Base-by-base conservation (phyloP, 768 basidiomycete genomes). In the Xerocomellus chrysenteron region DNA sequence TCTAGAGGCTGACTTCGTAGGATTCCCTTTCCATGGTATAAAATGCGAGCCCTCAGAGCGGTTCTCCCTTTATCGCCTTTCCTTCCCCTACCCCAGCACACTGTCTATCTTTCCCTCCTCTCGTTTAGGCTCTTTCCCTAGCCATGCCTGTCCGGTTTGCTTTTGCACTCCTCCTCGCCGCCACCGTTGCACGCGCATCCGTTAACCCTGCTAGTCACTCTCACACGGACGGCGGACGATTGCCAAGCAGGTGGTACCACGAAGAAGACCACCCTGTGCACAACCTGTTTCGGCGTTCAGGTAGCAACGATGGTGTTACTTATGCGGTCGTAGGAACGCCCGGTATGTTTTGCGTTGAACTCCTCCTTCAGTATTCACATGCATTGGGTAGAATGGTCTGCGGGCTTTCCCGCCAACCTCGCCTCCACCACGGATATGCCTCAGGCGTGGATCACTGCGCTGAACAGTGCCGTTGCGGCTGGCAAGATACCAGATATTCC, bases 401-500 rank as follows among this genome's bases (percentile, higher is more conserved):
- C 79, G 13, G 78, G 76, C 21, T 93, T 82, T 70, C 91, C 92
- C 12, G 41, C 57, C 16, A 55, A 55, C n/a, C 71, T 74, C 8
- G 82, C 84, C n/a, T 80, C 85, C 57, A 68, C 77, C 0, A 66
- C 69, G 35, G 57, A 65, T 9, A 75, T 91, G 55, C 93, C 93
- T 14, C 68, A 78, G 55, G 75, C 73, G 32, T 97, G 94, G 94
- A 65, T 82, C 28, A 80, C 82, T 64, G 89, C 91, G 7, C 78
- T 94, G 58, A 76, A 82, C 48, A 78, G 75, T 17, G 90, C 88
- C n/a, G 76, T 86, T 17, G 65, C 78, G 2, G 82, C 85, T 6
- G 87, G 90, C 33, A 82, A 80, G 60, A 89, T 96, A 51, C 94
- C 94, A 1, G 68, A 83, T 59, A 75, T 94, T 55, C 82, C 86